These are phyloP conservation scores for Cyberlindnera xishuangbannaensis DNA, from an alignment of 805 yeast genomes.

Conservation along the genomic window DNA sequence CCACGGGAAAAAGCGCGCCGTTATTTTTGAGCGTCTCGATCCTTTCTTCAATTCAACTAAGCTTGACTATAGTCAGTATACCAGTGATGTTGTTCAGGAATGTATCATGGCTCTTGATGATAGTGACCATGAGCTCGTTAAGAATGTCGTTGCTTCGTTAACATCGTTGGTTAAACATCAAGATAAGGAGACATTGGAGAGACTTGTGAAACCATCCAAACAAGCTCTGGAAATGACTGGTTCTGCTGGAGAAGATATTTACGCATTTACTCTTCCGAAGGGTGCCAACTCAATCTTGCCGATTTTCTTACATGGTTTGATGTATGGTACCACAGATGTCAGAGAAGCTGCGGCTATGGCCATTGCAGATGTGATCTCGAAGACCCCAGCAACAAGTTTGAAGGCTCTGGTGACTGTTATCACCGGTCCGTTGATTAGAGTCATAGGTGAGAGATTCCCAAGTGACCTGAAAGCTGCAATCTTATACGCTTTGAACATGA, in stretches of 20 bases:
- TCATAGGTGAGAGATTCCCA: slow-evolving; percentile 90
- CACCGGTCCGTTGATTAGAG: slow-evolving; percentile 97
- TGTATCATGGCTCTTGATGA: slow-evolving; percentile 73
- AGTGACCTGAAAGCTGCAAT: slow-evolving; percentile 95
- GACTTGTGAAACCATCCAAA: slow-evolving; percentile 72
- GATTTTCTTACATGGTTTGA: slow-evolving; percentile 86
- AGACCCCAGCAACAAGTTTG: slow-evolving; percentile 77
- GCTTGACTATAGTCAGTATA: slow-evolving; percentile 67
- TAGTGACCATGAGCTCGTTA: slow-evolving; percentile 52
- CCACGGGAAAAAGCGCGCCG: slow-evolving; percentile 55
- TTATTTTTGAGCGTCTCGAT: slow-evolving; percentile 61
- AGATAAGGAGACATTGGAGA: slow-evolving; percentile 71
- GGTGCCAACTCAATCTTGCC: slow-evolving; percentile 90
- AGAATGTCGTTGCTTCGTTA: slow-evolving; percentile 60
- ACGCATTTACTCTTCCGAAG: slow-evolving; percentile 66
- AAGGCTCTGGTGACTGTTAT: slow-evolving; percentile 87
- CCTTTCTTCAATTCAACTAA: slow-evolving; percentile 60
- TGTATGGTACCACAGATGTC: slow-evolving; percentile 84
- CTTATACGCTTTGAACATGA: slow-evolving; percentile 69
- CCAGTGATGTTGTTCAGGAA: slow-evolving; percentile 67
- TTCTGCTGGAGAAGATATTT: slow-evolving; percentile 54
- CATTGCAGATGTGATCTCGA: slow-evolving; percentile 78
- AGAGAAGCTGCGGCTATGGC: slow-evolving; percentile 85
- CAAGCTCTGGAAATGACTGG: slow-evolving; percentile 67
- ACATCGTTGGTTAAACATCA: slow-evolving; percentile 62